Conservation (phyloP, 805 yeast species). For the Huiozyma naganishii region DNA sequence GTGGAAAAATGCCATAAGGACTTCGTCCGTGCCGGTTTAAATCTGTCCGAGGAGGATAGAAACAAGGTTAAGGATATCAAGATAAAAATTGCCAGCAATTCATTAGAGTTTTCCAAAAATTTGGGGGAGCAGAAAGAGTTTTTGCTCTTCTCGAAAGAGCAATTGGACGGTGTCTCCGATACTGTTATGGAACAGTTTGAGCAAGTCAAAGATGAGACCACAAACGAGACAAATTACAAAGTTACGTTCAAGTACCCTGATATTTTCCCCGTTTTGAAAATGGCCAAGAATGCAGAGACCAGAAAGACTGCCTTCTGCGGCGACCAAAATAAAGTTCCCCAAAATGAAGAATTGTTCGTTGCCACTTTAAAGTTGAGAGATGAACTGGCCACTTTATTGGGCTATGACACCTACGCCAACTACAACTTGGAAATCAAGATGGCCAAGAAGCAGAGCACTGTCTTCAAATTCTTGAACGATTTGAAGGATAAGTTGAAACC, state of each 20-base stretch:
- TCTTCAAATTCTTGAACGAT: conserved; percentile 50
- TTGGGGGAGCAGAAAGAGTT: conserved; percentile 61
- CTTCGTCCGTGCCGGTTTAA: conserved; percentile 61
- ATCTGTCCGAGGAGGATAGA: conserved; percentile 43
- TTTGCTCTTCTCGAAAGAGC: conserved; percentile 48
- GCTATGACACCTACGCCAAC: conserved; percentile 59
- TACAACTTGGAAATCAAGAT: conserved; percentile 66
- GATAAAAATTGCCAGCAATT: conserved; percentile 46
- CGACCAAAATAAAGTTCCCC: conserved; percentile 56
- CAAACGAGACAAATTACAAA: conserved; percentile 36
- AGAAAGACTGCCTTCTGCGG: conserved; percentile 57
- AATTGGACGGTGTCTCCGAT: conserved; percentile 65
- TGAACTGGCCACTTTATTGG: conserved; percentile 50
- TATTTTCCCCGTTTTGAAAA: conserved; percentile 63
- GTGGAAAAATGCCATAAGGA: conserved; percentile 46
- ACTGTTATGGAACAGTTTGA: conserved; percentile 51
- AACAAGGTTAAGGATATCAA: conserved; percentile 47
- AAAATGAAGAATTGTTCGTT: conserved; percentile 49
- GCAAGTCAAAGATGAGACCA: conserved; percentile 28
- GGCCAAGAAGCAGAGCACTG: conserved; percentile 62
- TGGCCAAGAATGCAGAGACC: conserved; percentile 52
- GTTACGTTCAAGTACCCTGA: conserved; percentile 81
- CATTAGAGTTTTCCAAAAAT: conserved; percentile 51
- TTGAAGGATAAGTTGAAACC: conserved; percentile 48
- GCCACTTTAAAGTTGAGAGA: conserved; percentile 54